Conservation (phyloP, 306 rosid genomes). For the Malus fusca region DNA sequence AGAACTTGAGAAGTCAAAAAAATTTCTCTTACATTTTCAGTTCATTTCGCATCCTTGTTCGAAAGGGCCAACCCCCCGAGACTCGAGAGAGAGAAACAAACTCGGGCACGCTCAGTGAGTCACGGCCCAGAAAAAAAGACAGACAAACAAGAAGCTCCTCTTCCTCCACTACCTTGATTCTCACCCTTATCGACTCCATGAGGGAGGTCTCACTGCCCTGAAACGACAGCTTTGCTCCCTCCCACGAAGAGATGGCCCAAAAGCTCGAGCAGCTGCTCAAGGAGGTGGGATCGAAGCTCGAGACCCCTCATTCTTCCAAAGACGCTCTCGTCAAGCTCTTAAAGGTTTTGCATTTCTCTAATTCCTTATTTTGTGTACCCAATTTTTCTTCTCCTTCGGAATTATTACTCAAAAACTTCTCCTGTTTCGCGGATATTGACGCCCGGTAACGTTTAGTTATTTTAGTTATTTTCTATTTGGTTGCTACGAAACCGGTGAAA, state of each 20-base stretch:
- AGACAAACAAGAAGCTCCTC: background rate
- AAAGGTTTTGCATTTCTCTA: slow-evolving; percentile 50
- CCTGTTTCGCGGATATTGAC: slow-evolving; percentile 6
- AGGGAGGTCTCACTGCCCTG: slow-evolving; percentile 31
- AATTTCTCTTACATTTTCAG: slow-evolving; percentile 16
- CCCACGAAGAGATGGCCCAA: slow-evolving; percentile 40
- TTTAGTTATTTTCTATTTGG: slow-evolving; percentile 21
- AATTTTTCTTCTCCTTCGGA: background rate
- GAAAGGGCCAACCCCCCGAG: slow-evolving; percentile 24
- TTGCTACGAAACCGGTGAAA: background rate
- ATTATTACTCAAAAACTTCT: background rate
- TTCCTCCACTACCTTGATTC: slow-evolving; percentile 4
- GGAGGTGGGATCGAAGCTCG: slow-evolving; percentile 97
- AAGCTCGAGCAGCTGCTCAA: slow-evolving; percentile 67
- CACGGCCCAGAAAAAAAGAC: background rate
- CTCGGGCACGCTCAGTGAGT: background rate
- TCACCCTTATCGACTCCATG: slow-evolving; percentile 18
- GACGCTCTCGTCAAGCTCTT: slow-evolving; percentile 78
- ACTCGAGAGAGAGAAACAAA: slow-evolving; percentile 3
- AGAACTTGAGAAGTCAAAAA: background rate
- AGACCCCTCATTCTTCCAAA: slow-evolving; percentile 58
- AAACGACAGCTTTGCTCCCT: slow-evolving; percentile 24
- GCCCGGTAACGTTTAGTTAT: slow-evolving; percentile 10
- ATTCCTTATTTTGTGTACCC: slow-evolving; percentile 13
- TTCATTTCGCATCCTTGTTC: slow-evolving; percentile 36